phyloP scores from a whole-genome alignment of 495 filamentous ascomycete genomes.

The Neurospora sp. region DNA sequence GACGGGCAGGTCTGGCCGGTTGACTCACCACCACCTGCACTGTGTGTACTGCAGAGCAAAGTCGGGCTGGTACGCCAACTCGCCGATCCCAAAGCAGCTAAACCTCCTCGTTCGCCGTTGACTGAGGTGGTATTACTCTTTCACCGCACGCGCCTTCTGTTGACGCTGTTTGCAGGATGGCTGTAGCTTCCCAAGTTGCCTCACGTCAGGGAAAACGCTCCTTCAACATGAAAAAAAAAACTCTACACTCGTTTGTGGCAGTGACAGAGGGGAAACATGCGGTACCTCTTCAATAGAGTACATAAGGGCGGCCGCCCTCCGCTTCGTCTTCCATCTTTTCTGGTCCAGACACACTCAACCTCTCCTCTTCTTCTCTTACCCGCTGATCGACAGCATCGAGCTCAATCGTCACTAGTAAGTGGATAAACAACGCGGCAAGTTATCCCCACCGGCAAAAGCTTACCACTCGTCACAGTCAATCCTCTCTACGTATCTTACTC shows the following conservation, averaged over 20 bases:
- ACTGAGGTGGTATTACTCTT: neutral
- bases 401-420: neutral
- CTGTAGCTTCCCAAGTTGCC: neutral
- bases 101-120: neutral
- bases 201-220: neutral
- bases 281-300: neutral
- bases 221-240: neutral
- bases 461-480: neutral
- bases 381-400: neutral
- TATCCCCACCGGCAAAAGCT: neutral
- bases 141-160: neutral
- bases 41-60: neutral
- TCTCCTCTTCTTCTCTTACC: neutral
- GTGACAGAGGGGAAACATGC: neutral
- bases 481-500: neutral
- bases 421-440: neutral
- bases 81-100: neutral
- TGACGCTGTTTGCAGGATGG: neutral
- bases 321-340: neutral
- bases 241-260: neutral
- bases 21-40: neutral
- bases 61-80: neutral
- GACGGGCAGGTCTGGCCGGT: neutral
- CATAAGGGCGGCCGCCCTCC: neutral
- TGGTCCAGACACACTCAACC: neutral